Evolutionary conservation across 2,329 filamentous ascomycete species (phyloP).

Genomic region (Neonectria hederae): DNA sequence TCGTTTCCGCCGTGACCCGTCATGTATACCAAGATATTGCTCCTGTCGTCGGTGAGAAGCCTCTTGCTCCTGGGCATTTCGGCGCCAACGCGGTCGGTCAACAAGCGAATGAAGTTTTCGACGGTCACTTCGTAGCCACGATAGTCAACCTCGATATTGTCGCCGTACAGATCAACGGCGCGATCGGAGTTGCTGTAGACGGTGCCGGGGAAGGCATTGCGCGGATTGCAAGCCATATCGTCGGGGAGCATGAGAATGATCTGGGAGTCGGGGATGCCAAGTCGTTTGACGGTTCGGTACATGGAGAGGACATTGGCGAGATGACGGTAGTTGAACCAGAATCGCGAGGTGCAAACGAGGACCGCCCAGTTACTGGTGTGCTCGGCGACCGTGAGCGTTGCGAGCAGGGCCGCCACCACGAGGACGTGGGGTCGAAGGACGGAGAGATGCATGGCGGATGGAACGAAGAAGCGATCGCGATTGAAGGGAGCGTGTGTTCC

Average conservation of each 20-base stretch:
- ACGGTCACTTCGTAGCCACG: slow-evolving; percentile 98
- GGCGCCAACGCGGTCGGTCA: slow-evolving; percentile 93
- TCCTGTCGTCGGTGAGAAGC: slow-evolving; percentile 91
- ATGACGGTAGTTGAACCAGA: slow-evolving; percentile 99
- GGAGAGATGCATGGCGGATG: slow-evolving; percentile 60
- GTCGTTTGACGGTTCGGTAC: slow-evolving; percentile 96
- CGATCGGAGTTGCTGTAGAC: slow-evolving; percentile 99
- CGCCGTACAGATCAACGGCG: slow-evolving; percentile 93
- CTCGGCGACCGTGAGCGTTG: slow-evolving; percentile 65
- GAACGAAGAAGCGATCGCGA: slow-evolving; percentile 1
- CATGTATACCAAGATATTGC: slow-evolving; percentile 99
- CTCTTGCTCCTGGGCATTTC: slow-evolving; percentile 96
- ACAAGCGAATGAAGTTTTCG: slow-evolving; percentile 94
- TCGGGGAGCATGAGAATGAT: slow-evolving; percentile 99
- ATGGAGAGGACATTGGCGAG: slow-evolving; percentile 97
- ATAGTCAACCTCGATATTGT: slow-evolving; percentile 99
- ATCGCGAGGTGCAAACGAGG: slow-evolving; percentile 96
- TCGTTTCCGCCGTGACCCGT: slow-evolving; percentile 98
- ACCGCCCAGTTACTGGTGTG: slow-evolving; percentile 99
- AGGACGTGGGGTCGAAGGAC: slow-evolving; percentile 58
- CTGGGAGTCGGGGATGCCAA: slow-evolving; percentile 97
- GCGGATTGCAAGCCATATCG: slow-evolving; percentile 99
- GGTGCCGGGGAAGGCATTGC: slow-evolving; percentile 96
- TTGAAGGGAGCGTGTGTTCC: slow-evolving; percentile 4
- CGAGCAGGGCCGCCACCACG: slow-evolving; percentile 58